phyloP scores from a whole-genome alignment of 2,329 filamentous ascomycete species.

The Neobulgaria alba region DNA sequence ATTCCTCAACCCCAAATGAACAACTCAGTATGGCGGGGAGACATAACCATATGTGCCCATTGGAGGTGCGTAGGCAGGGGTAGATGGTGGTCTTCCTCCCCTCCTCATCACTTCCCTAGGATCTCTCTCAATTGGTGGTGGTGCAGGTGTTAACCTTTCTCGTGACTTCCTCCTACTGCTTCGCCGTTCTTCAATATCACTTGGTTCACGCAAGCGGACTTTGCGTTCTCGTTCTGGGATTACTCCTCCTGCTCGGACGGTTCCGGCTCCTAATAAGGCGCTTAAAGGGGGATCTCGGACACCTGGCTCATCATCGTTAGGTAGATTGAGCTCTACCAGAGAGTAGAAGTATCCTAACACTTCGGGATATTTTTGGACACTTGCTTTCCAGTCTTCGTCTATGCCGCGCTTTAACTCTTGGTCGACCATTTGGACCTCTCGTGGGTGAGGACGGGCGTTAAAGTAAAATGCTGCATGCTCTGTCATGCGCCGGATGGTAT shows the following conservation, averaged over 20 bases:
- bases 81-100: background rate
- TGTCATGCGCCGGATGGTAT: constrained; percentile 47
- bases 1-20: background rate
- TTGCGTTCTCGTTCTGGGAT: constrained; percentile 23
- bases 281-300: constrained; percentile 54
- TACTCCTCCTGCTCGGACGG: too few species aligned
- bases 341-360: constrained; percentile 75
- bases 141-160: constrained; percentile 10
- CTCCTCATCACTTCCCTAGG: constrained; percentile 1
- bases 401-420: constrained; percentile 62
- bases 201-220: constrained; percentile 19
- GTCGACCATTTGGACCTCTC: constrained; percentile 56
- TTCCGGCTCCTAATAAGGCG: constrained; percentile 19
- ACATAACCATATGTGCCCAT: constrained; percentile 13
- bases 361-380: constrained; percentile 69
- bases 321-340: constrained; percentile 57
- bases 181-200: constrained; percentile 13
- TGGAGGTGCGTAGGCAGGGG: constrained; percentile 6
- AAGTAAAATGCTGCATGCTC: constrained; percentile 50
- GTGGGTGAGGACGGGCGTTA: constrained; percentile 47
- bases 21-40: constrained; percentile 1
- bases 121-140: constrained; percentile 7
- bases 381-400: constrained; percentile 70
- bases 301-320: constrained; percentile 49
- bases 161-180: constrained; percentile 10